Conservation (phyloP, 164 flowering plant genomes). For the Vitis amurensis region DNA sequence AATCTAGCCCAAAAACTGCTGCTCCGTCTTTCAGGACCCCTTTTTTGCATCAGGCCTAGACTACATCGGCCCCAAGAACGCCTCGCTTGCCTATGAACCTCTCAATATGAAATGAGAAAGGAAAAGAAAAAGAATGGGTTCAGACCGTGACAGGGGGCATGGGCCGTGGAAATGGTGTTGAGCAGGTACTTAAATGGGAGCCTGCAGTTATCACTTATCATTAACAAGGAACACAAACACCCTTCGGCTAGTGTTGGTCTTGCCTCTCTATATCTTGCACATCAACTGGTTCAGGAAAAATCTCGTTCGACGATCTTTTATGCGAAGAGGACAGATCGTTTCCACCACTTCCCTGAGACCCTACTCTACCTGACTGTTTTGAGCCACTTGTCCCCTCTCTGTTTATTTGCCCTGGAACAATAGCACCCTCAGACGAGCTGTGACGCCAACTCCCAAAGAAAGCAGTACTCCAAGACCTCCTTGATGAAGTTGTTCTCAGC, state of each 20-base stretch:
- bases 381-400: slow-evolving; percentile 40
- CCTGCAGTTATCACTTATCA: slow-evolving; percentile 17
- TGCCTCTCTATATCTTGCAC: slow-evolving; percentile 37
- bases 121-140: neutral
- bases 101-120: no score
- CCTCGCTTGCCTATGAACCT: neutral
- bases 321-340: slow-evolving; percentile 48
- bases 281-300: slow-evolving; percentile 68
- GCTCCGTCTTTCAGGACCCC: neutral
- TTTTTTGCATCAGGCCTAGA: neutral
- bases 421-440: slow-evolving; percentile 56
- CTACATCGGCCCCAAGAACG: neutral
- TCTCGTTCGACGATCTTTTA: slow-evolving; percentile 63
- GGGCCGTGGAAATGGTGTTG: neutral
- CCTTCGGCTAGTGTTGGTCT: slow-evolving; percentile 18
- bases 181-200: slow-evolving; percentile 39
- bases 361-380: slow-evolving; percentile 34
- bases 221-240: slow-evolving; percentile 23
- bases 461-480: slow-evolving; percentile 80
- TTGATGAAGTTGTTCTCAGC: slow-evolving; percentile 65
- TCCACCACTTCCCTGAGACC: slow-evolving; percentile 56
- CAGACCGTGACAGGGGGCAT: neutral
- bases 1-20: neutral
- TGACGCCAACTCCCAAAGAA: slow-evolving; percentile 86
- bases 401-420: slow-evolving; percentile 25